Percentiles rank a stretch among this genome's conserved stretches.
Evolutionary conservation across 2,329 filamentous ascomycete genomes (phyloP).

Genomic region (Penicillium sp.): DNA sequence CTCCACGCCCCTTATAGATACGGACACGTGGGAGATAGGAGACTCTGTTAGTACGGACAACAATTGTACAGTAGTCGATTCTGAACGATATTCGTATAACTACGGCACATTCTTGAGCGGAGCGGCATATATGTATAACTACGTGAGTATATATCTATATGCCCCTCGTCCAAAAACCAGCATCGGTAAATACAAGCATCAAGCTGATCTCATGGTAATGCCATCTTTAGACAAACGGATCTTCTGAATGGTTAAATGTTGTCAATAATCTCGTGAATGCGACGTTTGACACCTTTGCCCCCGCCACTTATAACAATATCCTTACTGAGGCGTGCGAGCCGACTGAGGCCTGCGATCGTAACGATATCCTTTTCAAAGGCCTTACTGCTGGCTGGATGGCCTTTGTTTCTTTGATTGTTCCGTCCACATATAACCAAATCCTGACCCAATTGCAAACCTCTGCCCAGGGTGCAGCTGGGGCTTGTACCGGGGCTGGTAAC

Average conservation of each 20-base stretch:
- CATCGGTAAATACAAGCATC: no score
- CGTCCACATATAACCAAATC: slow-evolving; percentile 51
- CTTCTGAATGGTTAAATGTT: slow-evolving; percentile 1
- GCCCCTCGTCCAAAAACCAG: neutral
- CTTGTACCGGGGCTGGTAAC: slow-evolving; percentile 47
- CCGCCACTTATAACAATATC: slow-evolving; percentile 24
- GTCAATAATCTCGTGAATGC: slow-evolving; percentile 6
- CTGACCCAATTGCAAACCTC: slow-evolving; percentile 51
- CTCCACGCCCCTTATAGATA: slow-evolving; percentile 18
- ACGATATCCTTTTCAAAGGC: slow-evolving; percentile 63
- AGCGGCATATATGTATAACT: slow-evolving; percentile 66
- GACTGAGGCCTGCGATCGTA: slow-evolving; percentile 54
- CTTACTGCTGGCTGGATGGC: slow-evolving; percentile 61
- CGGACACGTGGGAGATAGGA: slow-evolving; percentile 14
- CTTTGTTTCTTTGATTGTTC: slow-evolving; percentile 54
- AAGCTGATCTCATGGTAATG: neutral
- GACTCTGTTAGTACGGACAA: slow-evolving; percentile 41
- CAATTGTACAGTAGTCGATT: slow-evolving; percentile 60
- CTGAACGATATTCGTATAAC: slow-evolving; percentile 63
- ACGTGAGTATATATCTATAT: slow-evolving; percentile 41
- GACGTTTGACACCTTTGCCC: slow-evolving; percentile 3
- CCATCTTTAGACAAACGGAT: slow-evolving; percentile 22
- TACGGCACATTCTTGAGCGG: slow-evolving; percentile 58
- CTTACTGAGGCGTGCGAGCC: slow-evolving; percentile 61
- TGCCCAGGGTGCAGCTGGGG: slow-evolving; percentile 52